Percentiles rank a stretch among this genome's conserved stretches.
phyloP scores from a whole-genome alignment of 257 asterid genomes.

The Leptodermis oblonga region DNA sequence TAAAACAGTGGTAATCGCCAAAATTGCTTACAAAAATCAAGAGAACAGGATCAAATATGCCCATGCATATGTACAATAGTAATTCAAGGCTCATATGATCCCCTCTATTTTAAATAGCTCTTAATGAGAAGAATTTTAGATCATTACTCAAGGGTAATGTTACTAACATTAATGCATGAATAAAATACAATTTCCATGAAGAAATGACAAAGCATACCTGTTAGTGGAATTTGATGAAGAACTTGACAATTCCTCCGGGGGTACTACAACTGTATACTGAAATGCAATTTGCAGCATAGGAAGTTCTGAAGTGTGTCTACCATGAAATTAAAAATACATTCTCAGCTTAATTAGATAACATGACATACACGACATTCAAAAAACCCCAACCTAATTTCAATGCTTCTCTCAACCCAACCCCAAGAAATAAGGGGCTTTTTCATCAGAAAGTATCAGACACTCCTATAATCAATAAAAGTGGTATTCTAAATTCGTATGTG shows the following conservation, averaged over 20 bases:
- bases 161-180: background rate
- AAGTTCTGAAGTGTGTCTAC: slow-evolving; percentile 79
- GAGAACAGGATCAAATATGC: background rate
- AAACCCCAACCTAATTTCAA: background rate
- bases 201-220: slow-evolving; percentile 49
- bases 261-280: slow-evolving; percentile 92
- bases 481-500: background rate
- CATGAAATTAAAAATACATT: slow-evolving; percentile 18
- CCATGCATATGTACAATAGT: background rate
- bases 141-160: background rate
- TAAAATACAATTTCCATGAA: background rate
- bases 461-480: background rate
- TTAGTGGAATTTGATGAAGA: slow-evolving; percentile 44
- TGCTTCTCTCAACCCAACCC: background rate
- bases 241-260: slow-evolving; percentile 57
- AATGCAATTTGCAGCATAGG: slow-evolving; percentile 96
- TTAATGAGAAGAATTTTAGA: background rate
- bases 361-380: background rate
- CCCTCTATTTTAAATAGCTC: background rate
- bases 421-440: background rate
- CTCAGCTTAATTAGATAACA: slow-evolving; percentile 5
- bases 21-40: background rate
- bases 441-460: background rate
- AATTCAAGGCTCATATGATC: background rate
- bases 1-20: background rate